Base-by-base conservation (phyloP, 345 rosid genomes). In the Brassica rapa region DNA sequence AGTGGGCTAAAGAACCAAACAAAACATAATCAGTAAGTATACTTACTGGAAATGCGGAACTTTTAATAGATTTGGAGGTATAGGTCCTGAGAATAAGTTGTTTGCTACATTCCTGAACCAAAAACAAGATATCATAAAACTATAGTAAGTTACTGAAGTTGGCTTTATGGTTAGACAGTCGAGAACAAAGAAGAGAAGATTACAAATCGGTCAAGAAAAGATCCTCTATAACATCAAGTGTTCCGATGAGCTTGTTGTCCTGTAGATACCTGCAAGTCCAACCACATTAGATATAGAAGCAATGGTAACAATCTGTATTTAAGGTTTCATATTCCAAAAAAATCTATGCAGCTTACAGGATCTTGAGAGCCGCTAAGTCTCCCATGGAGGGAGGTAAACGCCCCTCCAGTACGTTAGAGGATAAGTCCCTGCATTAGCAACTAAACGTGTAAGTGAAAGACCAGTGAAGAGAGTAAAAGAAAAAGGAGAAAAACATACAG, bases 21-120 rank as follows among this genome's bases (percentile, higher is more conserved):
- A 15, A 19, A 29, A 60, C 25, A 30, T 6, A 3, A 23, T 1
- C 21, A 49, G 53, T 60, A 1, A 0, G 1, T 30, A 51, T 53
- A 56, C 84, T 83, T 78, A 95, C 99, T 85, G 88, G 87, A 95
- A 93, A 82, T 85, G 80, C 0, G 93, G 97, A 82, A 95, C 81
- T 41, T 39, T 80, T 57, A 87, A 80, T 74, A 95, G 71, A 80
- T 88, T 86, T 21, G 77, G 76, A 14, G 99, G 98, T 82, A 91
- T 87, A 79, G 97, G 96, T 53, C 99, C 98, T 0, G 96, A 95
- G 82, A 95, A 89, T 72, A 86, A 80, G 85, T 95, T 93, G 82
- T 93, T 85, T 86, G 85, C 96, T 9, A 95, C 84, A 79, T 95
- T 86, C 89, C 99, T 93, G 75, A 21, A 7, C 32, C 70, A 71